Evolutionary conservation across 2,329 filamentous ascomycete genomes (phyloP), one percentile per base, ranked within the genome.

Genomic region (Bipolaris bicolor): DNA sequence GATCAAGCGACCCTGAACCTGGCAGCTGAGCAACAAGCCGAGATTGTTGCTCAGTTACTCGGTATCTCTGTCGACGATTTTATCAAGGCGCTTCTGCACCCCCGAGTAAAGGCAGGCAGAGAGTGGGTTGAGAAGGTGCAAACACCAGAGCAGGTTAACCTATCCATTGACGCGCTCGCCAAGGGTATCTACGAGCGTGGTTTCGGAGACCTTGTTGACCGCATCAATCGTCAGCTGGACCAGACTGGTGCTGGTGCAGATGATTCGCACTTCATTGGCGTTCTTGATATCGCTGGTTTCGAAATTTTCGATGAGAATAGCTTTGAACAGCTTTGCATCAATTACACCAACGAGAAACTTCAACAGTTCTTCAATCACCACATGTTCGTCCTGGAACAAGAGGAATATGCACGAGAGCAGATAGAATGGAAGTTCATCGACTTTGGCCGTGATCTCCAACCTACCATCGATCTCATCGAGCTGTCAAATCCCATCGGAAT

Each of bases 381-480:
- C 81, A 99, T 99, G 95, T 99, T 99, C 72, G 95, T 99, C 9
- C 83, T 99, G 7, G 95, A 99, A 75, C 95, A 99, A 72, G 95
- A 99, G 76, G 95, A 99, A 76, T 99, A 99, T 76, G 93, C 95
- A 7, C 84, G 94, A 46, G 95, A 99, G 74, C 91, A 97, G 76
- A 99, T 99, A 66, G 95, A 99, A 78, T 99, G 95, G 95, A 92
- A 98, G 72, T 99, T 99, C 75, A 99, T 99, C 72, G 95, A 99
- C 77, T 99, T 99, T 73, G 95, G 95, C 16, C 92, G 93, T 60
- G 95, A 99, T 72, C 82, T 99, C 24, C 96, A 99, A 75, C 95
- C 95, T 0, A 99, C 95, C 0, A 99, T 99, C 67, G 95, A 99
- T 70, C 83, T 99, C 43, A 99, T 99, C 62, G 95, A 99, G 77